Base-by-base conservation (phyloP, 352 stramenopile genomes). In the Pythium dissotocum region DNA sequence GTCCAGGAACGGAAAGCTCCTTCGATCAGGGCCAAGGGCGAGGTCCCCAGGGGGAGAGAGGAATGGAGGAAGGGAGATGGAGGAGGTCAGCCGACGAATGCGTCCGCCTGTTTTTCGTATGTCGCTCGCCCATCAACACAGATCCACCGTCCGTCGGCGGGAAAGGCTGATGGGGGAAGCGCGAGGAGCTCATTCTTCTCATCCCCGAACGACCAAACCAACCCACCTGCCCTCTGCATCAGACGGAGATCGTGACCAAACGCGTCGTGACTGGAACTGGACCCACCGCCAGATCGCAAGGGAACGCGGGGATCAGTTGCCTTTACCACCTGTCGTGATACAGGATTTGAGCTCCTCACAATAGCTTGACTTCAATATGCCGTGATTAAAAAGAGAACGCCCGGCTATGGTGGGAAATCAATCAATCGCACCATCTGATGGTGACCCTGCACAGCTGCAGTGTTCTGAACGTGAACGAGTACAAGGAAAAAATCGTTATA, bases 71-170 rank as follows among this genome's bases (percentile, higher is more conserved):
- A 21, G 18, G 46, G 9, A 13, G 8, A 53, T 13, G 40, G 46
- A 10, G 18, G 14, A 32, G 46, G 44, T n/a, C n/a, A 53, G 46
- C n/a, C 46, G 46, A 53, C 46, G 46, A 53, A 53, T 53, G 46
- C 21, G 46, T 53, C 46, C 10, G 21, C 46, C 2, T 30, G 46
- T 28, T 32, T 28, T 24, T 28, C 8, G 38, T 53, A 53, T 53
- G 46, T 53, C 46, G 46, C 46, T 32, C 46, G 46, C 46, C 46
- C 46, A 53, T 53, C 46, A 53, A 53, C 46, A 32, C n/a, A 30
- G 46, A 53, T 53, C 46, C 42, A 16, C 8, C 16, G 14, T 52
- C 9, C 44, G 44, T 28, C 46, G 46, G 46, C 46, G 46, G 46
- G 46, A 53, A 53, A 30, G 46, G 46, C 46, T 24, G 46, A 53